Conservation (phyloP, 1,284 basidiomycete genomes). For the Austroboletus novae-zelandiae region DNA sequence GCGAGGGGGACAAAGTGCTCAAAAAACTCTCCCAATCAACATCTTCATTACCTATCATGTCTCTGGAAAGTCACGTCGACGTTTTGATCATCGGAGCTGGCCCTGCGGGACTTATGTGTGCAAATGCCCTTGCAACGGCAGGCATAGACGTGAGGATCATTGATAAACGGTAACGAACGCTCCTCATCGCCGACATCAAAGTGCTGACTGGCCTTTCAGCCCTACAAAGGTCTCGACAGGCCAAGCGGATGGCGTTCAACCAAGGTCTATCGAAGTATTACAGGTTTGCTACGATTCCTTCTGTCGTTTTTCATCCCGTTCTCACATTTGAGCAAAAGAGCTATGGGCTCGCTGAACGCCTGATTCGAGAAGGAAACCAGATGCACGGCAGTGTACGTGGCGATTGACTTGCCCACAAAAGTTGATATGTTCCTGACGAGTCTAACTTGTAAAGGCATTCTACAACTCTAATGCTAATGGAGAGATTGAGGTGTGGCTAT, state of each 20-base stretch:
- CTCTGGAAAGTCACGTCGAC: slow-evolving; percentile 41
- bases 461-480: slow-evolving; percentile 62
- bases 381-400: not conserved
- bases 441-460: slow-evolving; percentile 50
- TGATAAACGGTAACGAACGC: not conserved
- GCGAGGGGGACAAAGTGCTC: not conserved
- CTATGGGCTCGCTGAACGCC: not conserved
- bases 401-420: not conserved
- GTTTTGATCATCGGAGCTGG: slow-evolving; percentile 54
- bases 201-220: not conserved
- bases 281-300: not conserved
- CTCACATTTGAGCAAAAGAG: not conserved
- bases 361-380: not conserved
- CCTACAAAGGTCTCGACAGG: not conserved
- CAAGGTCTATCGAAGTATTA: not conserved
- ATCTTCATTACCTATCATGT: not conserved
- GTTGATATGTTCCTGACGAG: not conserved
- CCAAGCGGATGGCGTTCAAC: not conserved
- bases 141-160: slow-evolving; percentile 58
- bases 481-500: slow-evolving; percentile 51
- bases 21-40: not conserved
- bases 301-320: not conserved
- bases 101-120: slow-evolving; percentile 31
- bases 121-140: slow-evolving; percentile 47
- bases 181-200: not conserved